Percentiles rank a stretch among this genome's conserved stretches.
These are phyloP conservation scores for Dichotomocladium elegans DNA, from an alignment of 371 early-diverging fungal genomes.

Conservation along the genomic window DNA sequence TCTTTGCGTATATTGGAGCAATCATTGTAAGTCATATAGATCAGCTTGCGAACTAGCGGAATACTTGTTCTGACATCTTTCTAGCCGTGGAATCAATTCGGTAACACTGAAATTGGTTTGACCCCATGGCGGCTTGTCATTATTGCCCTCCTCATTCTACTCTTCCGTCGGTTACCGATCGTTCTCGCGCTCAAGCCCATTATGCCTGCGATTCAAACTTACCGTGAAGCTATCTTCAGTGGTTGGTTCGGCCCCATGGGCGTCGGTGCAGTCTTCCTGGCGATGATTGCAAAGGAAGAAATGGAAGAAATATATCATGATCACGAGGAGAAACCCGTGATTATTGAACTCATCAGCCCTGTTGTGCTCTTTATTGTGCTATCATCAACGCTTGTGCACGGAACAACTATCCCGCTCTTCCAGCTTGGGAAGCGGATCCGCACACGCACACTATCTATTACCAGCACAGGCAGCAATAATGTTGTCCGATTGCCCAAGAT, in stretches of 20 bases:
- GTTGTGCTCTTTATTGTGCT: slow-evolving; percentile 74
- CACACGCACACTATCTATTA: slow-evolving; percentile 44
- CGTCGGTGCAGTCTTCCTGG: slow-evolving; percentile 79
- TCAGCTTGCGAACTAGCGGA: background rate
- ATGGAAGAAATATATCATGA: slow-evolving; percentile 31
- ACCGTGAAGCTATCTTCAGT: slow-evolving; percentile 84
- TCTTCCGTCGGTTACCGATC: slow-evolving; percentile 82
- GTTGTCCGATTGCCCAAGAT: slow-evolving; percentile 37
- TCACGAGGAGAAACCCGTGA: slow-evolving; percentile 16
- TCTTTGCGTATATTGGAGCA: slow-evolving; percentile 92
- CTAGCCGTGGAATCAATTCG: slow-evolving; percentile 73
- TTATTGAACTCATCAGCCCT: slow-evolving; percentile 46
- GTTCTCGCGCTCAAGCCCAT: slow-evolving; percentile 61
- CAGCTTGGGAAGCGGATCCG: slow-evolving; percentile 57
- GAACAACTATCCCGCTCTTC: slow-evolving; percentile 75
- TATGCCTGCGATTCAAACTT: slow-evolving; percentile 72
- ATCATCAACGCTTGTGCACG: slow-evolving; percentile 76
- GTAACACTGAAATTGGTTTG: slow-evolving; percentile 44
- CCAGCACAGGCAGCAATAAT: slow-evolving; percentile 39
- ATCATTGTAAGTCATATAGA: slow-evolving; percentile 53
- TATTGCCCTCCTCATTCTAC: slow-evolving; percentile 66
- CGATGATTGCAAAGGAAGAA: slow-evolving; percentile 56
- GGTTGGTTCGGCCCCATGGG: slow-evolving; percentile 97
- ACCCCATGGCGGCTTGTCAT: slow-evolving; percentile 69
- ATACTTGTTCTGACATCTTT: background rate